phyloP scores from a whole-genome alignment of 176 grass and related monocot genomes.

The Musa schizocarpa region DNA sequence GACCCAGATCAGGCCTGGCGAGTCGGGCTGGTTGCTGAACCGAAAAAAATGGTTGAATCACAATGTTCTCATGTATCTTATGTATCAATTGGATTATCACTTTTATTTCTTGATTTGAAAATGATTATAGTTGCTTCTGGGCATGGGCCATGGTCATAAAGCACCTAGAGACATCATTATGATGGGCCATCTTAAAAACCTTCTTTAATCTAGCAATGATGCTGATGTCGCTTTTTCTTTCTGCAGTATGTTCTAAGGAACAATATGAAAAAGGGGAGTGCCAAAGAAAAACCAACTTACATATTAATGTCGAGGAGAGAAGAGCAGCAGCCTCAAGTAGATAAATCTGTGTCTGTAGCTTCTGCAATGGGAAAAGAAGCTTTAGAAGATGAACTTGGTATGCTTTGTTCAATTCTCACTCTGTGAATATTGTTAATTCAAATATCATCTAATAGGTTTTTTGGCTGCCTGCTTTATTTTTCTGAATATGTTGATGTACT shows the following conservation, averaged over 20 bases:
- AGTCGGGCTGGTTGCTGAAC: no score
- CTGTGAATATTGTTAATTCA: constrained; percentile 9
- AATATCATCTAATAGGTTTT: neutral
- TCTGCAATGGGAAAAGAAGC: constrained; percentile 32
- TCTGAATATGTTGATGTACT: no score
- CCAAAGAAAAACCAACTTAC: constrained; percentile 75
- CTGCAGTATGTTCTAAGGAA: constrained; percentile 72
- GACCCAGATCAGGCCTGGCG: no score
- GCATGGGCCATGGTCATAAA: neutral
- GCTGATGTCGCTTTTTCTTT: neutral
- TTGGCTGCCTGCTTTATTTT: no score
- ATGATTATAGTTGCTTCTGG: no score
- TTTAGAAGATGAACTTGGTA: constrained; percentile 24
- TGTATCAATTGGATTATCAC: no score
- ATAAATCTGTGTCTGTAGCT: constrained; percentile 35
- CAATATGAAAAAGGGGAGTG: constrained; percentile 6
- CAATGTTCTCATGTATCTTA: no score
- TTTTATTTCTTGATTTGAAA: no score
- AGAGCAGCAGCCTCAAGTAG: constrained; percentile 33
- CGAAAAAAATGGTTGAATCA: no score
- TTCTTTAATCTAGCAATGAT: no score
- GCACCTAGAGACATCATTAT: neutral
- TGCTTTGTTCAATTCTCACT: constrained; percentile 1
- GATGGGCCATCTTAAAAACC: neutral
- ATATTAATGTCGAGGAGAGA: constrained; percentile 82